phyloP scores from a whole-genome alignment of 2,329 filamentous ascomycete genomes.

The Beauveria brongniartii region DNA sequence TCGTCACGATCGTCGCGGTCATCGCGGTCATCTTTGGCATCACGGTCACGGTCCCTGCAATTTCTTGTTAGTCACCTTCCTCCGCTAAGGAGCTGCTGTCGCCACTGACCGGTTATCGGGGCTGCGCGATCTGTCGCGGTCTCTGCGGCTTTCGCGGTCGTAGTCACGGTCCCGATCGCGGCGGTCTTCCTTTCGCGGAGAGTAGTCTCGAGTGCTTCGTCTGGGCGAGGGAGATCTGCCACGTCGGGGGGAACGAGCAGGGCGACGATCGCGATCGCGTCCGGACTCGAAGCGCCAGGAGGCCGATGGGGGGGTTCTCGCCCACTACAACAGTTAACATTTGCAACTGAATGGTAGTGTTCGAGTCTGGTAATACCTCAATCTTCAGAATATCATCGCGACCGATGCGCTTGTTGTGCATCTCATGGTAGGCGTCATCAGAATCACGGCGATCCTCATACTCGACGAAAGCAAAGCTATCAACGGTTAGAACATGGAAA shows the following conservation, averaged over 20 bases:
- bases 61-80: neutral
- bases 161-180: constrained; percentile 73
- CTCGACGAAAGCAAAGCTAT: constrained; percentile 92
- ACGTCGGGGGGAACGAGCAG: constrained; percentile 55
- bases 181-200: constrained; percentile 81
- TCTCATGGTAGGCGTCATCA: constrained; percentile 98
- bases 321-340: constrained; percentile 59
- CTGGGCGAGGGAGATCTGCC: constrained; percentile 73
- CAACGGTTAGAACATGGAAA: neutral
- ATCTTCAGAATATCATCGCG: constrained; percentile 96
- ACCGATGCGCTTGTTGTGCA: constrained; percentile 98
- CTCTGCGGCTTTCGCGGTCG: constrained; percentile 66
- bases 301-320: constrained; percentile 91
- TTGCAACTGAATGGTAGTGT: neutral
- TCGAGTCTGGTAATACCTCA: constrained; percentile 56
- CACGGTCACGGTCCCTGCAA: constrained; percentile 44
- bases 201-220: constrained; percentile 69
- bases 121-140: constrained; percentile 69
- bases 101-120: constrained; percentile 49
- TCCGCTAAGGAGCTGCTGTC: constrained; percentile 6
- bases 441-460: constrained; percentile 98
- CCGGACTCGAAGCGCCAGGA: constrained; percentile 98
- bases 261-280: constrained; percentile 61
- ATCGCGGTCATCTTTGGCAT: constrained; percentile 58
- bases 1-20: constrained; percentile 49